These are phyloP conservation scores for Monilinia fructicola DNA, from an alignment of 2,329 filamentous ascomycete species.

Conservation along the genomic window DNA sequence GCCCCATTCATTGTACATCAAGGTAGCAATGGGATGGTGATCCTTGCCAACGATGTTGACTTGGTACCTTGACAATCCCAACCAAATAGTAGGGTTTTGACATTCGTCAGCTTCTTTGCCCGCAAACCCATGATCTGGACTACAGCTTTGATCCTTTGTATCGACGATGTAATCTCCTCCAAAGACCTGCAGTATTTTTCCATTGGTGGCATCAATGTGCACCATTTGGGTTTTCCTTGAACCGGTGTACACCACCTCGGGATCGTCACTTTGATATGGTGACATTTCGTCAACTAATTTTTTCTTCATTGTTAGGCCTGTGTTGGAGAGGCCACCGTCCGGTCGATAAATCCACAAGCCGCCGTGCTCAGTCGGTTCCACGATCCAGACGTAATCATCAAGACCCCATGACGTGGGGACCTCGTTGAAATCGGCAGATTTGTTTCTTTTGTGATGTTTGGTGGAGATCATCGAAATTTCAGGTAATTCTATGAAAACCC, in stretches of 20 bases:
- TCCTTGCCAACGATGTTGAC: constrained; percentile 79
- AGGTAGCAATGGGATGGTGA: constrained; percentile 76
- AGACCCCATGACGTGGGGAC: constrained; percentile 54
- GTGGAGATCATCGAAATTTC: constrained; percentile 76
- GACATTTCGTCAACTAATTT: constrained; percentile 79
- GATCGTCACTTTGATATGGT: constrained; percentile 72
- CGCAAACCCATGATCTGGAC: constrained; percentile 54
- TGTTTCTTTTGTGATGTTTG: constrained; percentile 72
- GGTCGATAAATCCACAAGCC: constrained; percentile 84
- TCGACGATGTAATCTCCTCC: constrained; percentile 69
- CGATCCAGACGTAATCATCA: constrained; percentile 90
- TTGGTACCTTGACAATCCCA: constrained; percentile 86
- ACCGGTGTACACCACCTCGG: constrained; percentile 83
- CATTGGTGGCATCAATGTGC: constrained; percentile 83
- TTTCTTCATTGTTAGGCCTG: constrained; percentile 76
- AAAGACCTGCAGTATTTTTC: constrained; percentile 79
- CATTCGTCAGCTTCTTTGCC: constrained; percentile 68
- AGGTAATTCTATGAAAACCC: constrained; percentile 57
- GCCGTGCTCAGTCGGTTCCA: constrained; percentile 87
- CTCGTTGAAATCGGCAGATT: constrained; percentile 58
- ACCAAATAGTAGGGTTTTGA: constrained; percentile 74
- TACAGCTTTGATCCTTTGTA: constrained; percentile 68
- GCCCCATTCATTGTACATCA: constrained; percentile 92
- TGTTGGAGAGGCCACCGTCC: constrained; percentile 60
- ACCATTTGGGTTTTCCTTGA: constrained; percentile 89